Conservation (phyloP, 768 basidiomycete genomes). For the Calocybe indica region DNA sequence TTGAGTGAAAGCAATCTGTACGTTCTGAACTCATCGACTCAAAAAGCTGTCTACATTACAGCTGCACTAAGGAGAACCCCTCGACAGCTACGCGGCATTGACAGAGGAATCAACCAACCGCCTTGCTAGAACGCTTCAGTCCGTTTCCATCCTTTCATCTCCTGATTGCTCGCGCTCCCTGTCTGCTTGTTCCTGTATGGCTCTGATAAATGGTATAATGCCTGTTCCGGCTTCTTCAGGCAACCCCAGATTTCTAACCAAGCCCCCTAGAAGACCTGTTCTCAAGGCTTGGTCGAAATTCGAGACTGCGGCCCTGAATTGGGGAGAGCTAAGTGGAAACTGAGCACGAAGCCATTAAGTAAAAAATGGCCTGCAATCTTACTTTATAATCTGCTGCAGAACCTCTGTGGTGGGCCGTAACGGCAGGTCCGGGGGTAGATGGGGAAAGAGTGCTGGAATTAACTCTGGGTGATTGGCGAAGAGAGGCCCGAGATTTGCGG, state of each 20-base stretch:
- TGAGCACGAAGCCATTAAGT: slow-evolving; percentile 3
- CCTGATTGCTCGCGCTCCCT: slow-evolving; percentile 28
- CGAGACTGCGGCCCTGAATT: slow-evolving; percentile 73
- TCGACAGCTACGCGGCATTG: neutral
- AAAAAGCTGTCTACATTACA: no score
- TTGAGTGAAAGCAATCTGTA: slow-evolving; percentile 25
- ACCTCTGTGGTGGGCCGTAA: slow-evolving; percentile 62
- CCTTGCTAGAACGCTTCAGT: slow-evolving; percentile 28
- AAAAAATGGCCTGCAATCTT: slow-evolving; percentile 2
- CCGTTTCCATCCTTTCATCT: slow-evolving; percentile 75
- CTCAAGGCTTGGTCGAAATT: slow-evolving; percentile 82
- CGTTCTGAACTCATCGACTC: no score
- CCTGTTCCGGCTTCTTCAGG: slow-evolving; percentile 82
- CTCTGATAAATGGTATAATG: slow-evolving; percentile 73
- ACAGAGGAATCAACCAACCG: no score
- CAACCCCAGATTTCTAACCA: slow-evolving; percentile 75
- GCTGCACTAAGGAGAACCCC: neutral
- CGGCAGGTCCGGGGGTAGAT: slow-evolving; percentile 76
- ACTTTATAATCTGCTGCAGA: slow-evolving; percentile 68
- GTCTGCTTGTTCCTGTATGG: slow-evolving; percentile 70
- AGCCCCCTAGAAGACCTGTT: slow-evolving; percentile 69
- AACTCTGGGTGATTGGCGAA: slow-evolving; percentile 67
- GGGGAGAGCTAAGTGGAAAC: slow-evolving; percentile 50
- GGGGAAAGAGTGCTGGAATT: slow-evolving; percentile 66
- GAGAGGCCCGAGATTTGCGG: slow-evolving; percentile 64